Evolutionary conservation across 306 rosid genomes (phyloP).

Genomic region (Biancaea sappan): DNA sequence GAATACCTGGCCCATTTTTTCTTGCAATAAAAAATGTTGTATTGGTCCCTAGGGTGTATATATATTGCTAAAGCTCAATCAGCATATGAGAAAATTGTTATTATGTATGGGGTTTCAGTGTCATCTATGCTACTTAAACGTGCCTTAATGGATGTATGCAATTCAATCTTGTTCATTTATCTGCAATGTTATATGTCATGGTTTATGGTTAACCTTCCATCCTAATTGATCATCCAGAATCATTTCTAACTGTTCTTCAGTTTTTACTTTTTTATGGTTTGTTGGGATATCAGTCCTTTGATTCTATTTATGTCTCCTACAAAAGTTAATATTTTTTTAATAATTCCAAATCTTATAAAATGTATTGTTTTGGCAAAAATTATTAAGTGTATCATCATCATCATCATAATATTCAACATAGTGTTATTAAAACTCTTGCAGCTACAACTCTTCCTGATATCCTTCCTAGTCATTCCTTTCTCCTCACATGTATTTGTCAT

Average conservation of each 20-base stretch:
- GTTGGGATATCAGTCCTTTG: background rate
- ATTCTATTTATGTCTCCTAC: background rate
- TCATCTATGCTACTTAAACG: background rate
- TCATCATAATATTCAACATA: background rate
- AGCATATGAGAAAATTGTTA: background rate
- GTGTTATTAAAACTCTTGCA: background rate
- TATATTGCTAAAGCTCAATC: background rate
- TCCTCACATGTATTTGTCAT: background rate
- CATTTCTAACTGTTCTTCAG: background rate
- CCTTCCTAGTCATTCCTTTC: background rate
- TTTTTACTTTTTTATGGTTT: background rate
- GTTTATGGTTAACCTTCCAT: background rate
- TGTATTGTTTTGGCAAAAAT: background rate
- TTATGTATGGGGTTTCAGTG: background rate
- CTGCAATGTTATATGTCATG: background rate
- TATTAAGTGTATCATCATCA: no score
- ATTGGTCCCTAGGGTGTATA: background rate
- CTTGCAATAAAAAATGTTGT: background rate
- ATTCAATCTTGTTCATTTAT: background rate
- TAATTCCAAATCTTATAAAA: background rate
- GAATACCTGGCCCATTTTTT: slow-evolving; percentile 10
- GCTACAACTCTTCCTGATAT: background rate
- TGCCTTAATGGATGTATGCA: background rate
- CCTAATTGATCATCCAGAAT: background rate
- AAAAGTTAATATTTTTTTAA: background rate